These are phyloP conservation scores for Ganoderma lingzhi DNA, from an alignment of 1,284 basidiomycete genomes.

Conservation along the genomic window DNA sequence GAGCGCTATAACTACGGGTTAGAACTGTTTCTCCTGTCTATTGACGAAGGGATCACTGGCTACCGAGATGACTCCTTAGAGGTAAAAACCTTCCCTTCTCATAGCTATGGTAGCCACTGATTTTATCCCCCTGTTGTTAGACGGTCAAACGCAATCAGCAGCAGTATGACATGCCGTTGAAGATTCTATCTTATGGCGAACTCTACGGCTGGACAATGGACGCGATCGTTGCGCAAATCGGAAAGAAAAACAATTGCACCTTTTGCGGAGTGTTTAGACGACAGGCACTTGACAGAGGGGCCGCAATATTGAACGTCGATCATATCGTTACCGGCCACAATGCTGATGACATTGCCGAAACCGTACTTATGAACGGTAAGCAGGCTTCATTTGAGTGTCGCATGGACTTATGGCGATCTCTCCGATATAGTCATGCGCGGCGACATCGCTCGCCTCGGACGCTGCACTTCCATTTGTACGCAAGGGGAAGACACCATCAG, in stretches of 20 bases:
- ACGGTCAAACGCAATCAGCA: conserved; percentile 98
- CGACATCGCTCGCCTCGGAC: conserved; percentile 92
- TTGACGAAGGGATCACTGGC: conserved; percentile 98
- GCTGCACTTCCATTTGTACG: conserved; percentile 95
- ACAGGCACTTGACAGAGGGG: conserved; percentile 96
- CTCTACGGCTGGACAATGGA: conserved; percentile 99
- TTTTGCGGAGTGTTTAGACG: conserved; percentile 98
- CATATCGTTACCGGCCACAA: conserved; percentile 99
- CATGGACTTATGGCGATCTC: background rate
- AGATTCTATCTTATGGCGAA: conserved; percentile 95
- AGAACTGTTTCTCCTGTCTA: conserved; percentile 92
- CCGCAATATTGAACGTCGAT: conserved; percentile 88
- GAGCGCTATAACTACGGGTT: conserved; percentile 94
- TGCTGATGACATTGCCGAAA: conserved; percentile 99
- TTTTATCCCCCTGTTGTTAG: conserved; percentile 49
- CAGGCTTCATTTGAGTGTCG: conserved; percentile 44
- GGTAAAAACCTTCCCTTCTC: conserved; percentile 50
- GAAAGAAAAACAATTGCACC: conserved; percentile 99
- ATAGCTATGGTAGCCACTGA: background rate
- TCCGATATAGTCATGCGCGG: conserved; percentile 87
- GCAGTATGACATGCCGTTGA: conserved; percentile 95
- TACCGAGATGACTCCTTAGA: conserved; percentile 98
- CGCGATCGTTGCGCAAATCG: conserved; percentile 90
- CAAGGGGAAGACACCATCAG: conserved; percentile 95
- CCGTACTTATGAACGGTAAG: conserved; percentile 97